Conservation (phyloP, 768 basidiomycete genomes). For the Pulveroboletus sp. region DNA sequence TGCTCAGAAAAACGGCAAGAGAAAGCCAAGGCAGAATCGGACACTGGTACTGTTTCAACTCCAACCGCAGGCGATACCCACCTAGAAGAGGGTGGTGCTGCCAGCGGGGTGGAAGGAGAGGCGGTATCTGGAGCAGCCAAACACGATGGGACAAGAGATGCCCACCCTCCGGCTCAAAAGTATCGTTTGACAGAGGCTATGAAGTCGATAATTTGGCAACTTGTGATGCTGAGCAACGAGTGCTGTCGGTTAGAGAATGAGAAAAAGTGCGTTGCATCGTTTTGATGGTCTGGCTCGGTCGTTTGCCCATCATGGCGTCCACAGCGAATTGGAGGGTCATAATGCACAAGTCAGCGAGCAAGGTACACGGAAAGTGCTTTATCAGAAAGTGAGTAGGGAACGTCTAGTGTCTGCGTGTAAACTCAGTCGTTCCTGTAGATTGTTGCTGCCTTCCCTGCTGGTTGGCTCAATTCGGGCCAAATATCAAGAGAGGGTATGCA, state of each 20-base stretch:
- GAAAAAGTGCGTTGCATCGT: constrained; percentile 43
- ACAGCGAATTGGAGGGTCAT: constrained; percentile 55
- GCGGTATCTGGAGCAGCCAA: constrained; percentile 17
- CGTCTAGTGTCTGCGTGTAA: not conserved
- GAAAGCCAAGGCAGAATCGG: constrained; percentile 38
- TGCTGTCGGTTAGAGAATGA: constrained; percentile 65
- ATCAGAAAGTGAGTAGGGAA: constrained; percentile 56
- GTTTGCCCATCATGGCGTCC: constrained; percentile 12
- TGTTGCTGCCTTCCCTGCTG: constrained; percentile 73
- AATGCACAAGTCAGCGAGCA: constrained; percentile 76
- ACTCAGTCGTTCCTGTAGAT: constrained; percentile 40
- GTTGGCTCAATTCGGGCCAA: constrained; percentile 83
- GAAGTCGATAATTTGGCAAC: constrained; percentile 75
- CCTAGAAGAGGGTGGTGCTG: constrained; percentile 31
- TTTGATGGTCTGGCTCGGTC: not conserved
- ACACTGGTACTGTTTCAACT: constrained; percentile 30
- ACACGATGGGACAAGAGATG: constrained; percentile 32
- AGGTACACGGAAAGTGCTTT: constrained; percentile 71
- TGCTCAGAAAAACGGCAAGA: constrained; percentile 52
- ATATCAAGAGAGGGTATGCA: constrained; percentile 79
- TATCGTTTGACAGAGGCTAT: constrained; percentile 77
- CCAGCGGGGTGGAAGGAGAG: constrained; percentile 25
- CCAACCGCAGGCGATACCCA: constrained; percentile 22
- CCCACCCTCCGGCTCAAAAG: constrained; percentile 69
- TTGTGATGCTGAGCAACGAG: constrained; percentile 79